A percentile compares a stretch with the other conserved stretches of the same genome.
These are phyloP conservation scores for Ensete ventricosum DNA, from an alignment of 176 grass and related monocot genomes.

Conservation along the genomic window DNA sequence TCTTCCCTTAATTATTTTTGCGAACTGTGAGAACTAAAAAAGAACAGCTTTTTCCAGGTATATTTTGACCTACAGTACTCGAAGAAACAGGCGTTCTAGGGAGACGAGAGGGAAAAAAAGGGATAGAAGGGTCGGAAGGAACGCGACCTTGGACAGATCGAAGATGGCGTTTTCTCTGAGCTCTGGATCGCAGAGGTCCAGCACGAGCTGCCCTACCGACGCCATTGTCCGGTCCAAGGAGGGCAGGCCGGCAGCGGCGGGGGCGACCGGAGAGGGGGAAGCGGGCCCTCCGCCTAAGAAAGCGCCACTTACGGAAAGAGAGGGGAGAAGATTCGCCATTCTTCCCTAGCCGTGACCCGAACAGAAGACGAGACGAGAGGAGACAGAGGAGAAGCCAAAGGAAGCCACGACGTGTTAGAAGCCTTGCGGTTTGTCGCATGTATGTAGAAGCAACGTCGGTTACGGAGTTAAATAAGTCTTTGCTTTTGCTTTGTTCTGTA, in stretches of 20 bases:
- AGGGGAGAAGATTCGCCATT: conserved; percentile 57
- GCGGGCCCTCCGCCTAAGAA: conserved; percentile 6
- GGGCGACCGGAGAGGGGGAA: background rate
- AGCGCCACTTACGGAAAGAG: conserved; percentile 35
- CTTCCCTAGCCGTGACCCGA: too few relatives aligned
- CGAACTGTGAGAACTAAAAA: background rate
- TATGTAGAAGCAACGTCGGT: too few relatives aligned
- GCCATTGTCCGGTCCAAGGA: conserved; percentile 45
- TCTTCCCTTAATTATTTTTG: too few relatives aligned
- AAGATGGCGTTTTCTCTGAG: conserved; percentile 62
- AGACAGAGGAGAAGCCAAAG: too few relatives aligned
- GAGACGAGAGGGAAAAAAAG: background rate
- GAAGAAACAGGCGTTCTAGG: background rate
- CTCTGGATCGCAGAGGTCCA: conserved; percentile 66
- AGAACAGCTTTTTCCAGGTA: background rate
- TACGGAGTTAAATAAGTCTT: too few relatives aligned
- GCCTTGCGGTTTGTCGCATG: too few relatives aligned
- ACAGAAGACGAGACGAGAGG: too few relatives aligned
- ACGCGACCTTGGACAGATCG: conserved; percentile 55
- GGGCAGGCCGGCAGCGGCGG: background rate
- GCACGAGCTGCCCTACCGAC: conserved; percentile 65
- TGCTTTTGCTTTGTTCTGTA: too few relatives aligned
- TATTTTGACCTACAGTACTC: background rate
- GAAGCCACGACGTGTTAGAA: too few relatives aligned
- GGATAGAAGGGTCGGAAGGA: background rate